A percentile compares a stretch with the other conserved stretches of the same genome.
phyloP scores from a whole-genome alignment of 106 monocot genomes.

The Allium cepa region DNA sequence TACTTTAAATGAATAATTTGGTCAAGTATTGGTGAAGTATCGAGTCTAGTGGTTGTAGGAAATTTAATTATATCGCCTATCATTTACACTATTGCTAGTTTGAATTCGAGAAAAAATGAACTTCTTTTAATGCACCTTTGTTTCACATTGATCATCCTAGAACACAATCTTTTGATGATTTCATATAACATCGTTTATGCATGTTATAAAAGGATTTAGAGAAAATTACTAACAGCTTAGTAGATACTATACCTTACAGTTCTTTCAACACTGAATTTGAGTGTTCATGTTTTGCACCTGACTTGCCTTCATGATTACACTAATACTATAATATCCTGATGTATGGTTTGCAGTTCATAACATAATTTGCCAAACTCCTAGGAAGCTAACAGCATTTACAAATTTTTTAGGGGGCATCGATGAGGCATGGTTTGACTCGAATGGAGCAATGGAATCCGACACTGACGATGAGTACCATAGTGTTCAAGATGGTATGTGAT shows the following conservation, averaged over 20 bases:
- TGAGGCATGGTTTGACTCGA: constrained; percentile 72
- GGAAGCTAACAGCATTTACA: background rate
- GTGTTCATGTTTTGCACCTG: background rate
- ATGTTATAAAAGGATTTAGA: too few species aligned
- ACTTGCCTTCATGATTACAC: background rate
- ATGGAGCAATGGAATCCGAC: constrained; percentile 49
- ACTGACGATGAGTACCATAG: constrained; percentile 91
- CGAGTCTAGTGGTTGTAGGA: too few species aligned
- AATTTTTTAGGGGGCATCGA: constrained; percentile 37
- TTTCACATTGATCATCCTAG: too few species aligned
- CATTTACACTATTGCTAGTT: too few species aligned
- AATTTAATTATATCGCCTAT: too few species aligned
- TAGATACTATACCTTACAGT: background rate
- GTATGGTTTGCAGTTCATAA: background rate
- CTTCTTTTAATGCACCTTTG: too few species aligned
- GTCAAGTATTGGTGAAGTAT: too few species aligned
- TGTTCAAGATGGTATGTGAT: constrained; percentile 53
- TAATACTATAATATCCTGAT: background rate
- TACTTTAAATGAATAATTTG: background rate
- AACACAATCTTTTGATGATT: too few species aligned
- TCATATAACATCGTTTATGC: too few species aligned
- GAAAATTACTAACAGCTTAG: too few species aligned
- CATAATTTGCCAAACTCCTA: background rate
- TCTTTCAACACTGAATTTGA: background rate
- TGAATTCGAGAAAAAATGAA: too few species aligned